Evolutionary conservation across 1,284 basidiomycete species (phyloP).

Genomic region (Pseudozyma tsukubaensis): DNA sequence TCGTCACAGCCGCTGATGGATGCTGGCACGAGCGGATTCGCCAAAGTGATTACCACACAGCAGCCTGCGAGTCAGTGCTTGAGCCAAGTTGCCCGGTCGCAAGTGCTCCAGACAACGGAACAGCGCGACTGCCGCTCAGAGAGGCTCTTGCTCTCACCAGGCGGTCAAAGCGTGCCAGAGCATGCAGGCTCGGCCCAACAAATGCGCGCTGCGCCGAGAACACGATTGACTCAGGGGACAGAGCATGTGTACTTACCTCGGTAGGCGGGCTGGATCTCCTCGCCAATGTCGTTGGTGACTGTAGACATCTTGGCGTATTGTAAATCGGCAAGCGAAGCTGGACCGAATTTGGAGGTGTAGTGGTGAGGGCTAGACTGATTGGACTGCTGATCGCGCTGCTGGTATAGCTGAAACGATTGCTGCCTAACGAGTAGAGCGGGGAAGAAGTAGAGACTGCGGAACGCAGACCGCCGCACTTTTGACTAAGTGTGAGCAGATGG

Average conservation of each 20-base stretch:
- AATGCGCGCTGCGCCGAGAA: too few species aligned
- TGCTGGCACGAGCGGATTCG: neutral
- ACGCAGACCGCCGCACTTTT: constrained; percentile 26
- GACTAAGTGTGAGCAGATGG: neutral
- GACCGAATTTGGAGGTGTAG: constrained; percentile 3
- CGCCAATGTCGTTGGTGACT: constrained; percentile 58
- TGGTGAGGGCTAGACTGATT: neutral
- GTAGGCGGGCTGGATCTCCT: constrained; percentile 61
- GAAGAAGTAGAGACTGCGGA: constrained; percentile 26
- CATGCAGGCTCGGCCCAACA: too few species aligned
- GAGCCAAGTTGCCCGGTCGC: too few species aligned
- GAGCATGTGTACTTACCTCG: constrained; percentile 40
- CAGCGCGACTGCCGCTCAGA: too few species aligned
- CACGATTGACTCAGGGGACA: neutral
- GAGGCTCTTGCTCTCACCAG: too few species aligned
- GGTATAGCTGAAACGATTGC: constrained; percentile 35
- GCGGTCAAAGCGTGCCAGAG: too few species aligned
- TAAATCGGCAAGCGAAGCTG: constrained; percentile 14
- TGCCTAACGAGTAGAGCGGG: constrained; percentile 28
- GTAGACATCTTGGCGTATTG: constrained; percentile 39
- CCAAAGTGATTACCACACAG: neutral
- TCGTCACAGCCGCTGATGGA: neutral
- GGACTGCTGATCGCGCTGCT: constrained; percentile 24
- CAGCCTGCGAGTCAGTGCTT: neutral
- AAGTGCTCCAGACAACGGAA: too few species aligned